Base-by-base conservation (phyloP, 768 basidiomycete genomes). In the Rhodotorula graminis region DNA sequence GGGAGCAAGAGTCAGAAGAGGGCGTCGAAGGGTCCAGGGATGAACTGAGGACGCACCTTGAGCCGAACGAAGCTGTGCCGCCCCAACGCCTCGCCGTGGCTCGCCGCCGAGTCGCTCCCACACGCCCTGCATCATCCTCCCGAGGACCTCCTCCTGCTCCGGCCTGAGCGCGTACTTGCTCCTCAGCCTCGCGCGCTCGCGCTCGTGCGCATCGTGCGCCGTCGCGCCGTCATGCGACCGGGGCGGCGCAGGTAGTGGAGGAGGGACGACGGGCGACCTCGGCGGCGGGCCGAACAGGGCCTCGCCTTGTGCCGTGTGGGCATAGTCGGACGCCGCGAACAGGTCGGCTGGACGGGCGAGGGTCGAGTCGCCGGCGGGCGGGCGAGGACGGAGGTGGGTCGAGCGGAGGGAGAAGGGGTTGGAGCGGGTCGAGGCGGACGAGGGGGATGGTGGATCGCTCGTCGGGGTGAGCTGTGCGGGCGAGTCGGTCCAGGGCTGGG, bases 261-360 rank as follows among this genome's bases (percentile, higher is more conserved):
- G 37, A 37, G 37, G 5, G 12, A 16, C 42, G 27, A 40, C 44
- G 40, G 27, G 53, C 64, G 55, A 47, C 25, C 47, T 31, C 57
- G 59, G 66, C 40, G 37, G 19, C 2, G 66, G 58, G 10, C 67
- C 60, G 44, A 62, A 68, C 5, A 68, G 53, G 50, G 42, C 19
- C 16, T 55, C 60, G 14, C 60, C 67, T 31, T 46, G 16, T 1
- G 67, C 67, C 0, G 23, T n/a, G 6, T 61, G 42, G 1, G 37
- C 37, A 21, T 31, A 57, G 40, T 21, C 40, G 23, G 21, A 27
- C 42, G 60, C 59, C 14, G 40, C 42, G 14, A n/a, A 44, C 14
- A n/a, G 40, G 59, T 42, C 15, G 10, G 59, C 57, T 19, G 11
- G 14, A 18, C 15, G 58, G 58, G 14, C 31, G 19, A 7, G 31